Conservation (phyloP, 805 yeast genomes). For the Alloascoidea africana region DNA sequence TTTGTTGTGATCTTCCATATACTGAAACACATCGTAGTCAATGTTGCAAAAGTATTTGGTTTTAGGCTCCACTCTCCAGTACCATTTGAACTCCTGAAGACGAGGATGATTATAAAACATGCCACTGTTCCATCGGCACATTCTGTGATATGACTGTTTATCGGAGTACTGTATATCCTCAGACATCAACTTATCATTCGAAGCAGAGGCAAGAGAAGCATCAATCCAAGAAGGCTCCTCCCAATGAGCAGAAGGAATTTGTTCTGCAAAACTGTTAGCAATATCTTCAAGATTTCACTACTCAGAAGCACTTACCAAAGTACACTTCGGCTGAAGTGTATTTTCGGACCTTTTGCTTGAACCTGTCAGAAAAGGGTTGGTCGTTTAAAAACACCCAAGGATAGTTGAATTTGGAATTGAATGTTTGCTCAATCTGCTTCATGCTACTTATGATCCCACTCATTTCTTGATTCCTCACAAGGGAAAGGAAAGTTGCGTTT, state of each 20-base stretch:
- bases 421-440: slow-evolving; percentile 40
- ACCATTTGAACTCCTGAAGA: slow-evolving; percentile 45
- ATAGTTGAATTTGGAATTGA: slow-evolving; percentile 57
- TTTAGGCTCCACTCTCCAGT: slow-evolving; percentile 73
- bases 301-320: slow-evolving; percentile 33
- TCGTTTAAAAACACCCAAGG: slow-evolving; percentile 78
- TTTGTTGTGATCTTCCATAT: slow-evolving; percentile 51
- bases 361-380: slow-evolving; percentile 40
- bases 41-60: slow-evolving; percentile 54
- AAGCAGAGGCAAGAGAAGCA: slow-evolving; percentile 22
- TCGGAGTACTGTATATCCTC: slow-evolving; percentile 46
- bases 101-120: slow-evolving; percentile 49
- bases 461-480: slow-evolving; percentile 58
- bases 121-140: slow-evolving; percentile 71
- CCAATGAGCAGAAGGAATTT: slow-evolving; percentile 35
- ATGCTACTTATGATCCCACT: slow-evolving; percentile 35
- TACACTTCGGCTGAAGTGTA: slow-evolving; percentile 26
- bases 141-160: slow-evolving; percentile 54
- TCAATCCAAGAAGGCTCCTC: slow-evolving; percentile 44
- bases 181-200: slow-evolving; percentile 23
- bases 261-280: slow-evolving; percentile 9
- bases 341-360: slow-evolving; percentile 28
- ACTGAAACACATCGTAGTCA: slow-evolving; percentile 65
- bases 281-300: slow-evolving; percentile 13
- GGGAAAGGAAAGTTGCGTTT: slow-evolving; percentile 59